Evolutionary conservation across 2,329 filamentous ascomycete genomes (phyloP).

Genomic region (Scytalidium sp.): DNA sequence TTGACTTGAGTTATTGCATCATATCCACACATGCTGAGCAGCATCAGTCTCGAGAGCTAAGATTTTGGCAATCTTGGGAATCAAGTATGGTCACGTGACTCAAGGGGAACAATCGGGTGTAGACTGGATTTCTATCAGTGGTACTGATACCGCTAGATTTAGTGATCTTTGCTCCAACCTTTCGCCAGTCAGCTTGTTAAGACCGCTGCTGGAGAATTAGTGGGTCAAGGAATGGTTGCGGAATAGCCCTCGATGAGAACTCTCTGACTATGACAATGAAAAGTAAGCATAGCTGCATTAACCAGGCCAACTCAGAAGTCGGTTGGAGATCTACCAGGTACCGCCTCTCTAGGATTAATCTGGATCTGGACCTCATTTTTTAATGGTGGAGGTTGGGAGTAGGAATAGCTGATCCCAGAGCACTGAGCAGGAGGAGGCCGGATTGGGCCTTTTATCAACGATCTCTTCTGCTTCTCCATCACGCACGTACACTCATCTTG

Average conservation of each 20-base stretch:
- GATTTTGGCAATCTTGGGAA: too few relatives aligned
- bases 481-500: too few relatives aligned
- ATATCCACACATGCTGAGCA: too few relatives aligned
- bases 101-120: too few relatives aligned
- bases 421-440: slow-evolving; percentile 9
- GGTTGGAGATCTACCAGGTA: slow-evolving; percentile 8
- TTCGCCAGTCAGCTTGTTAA: too few relatives aligned
- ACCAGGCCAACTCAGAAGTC: not conserved
- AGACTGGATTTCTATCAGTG: too few relatives aligned
- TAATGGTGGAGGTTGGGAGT: slow-evolving; percentile 15
- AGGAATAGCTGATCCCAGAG: slow-evolving; percentile 9
- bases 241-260: slow-evolving; percentile 16
- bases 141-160: too few relatives aligned
- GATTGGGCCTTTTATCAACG: slow-evolving; percentile 14
- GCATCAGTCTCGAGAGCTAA: too few relatives aligned
- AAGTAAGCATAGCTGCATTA: not conserved
- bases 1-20: too few relatives aligned
- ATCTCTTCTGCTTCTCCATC: not conserved
- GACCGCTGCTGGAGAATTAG: slow-evolving; percentile 15
- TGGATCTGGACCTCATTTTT: slow-evolving; percentile 14
- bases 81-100: too few relatives aligned
- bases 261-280: slow-evolving; percentile 14
- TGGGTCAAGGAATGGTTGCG: slow-evolving; percentile 25
- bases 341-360: slow-evolving; percentile 3
- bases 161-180: too few relatives aligned